Conservation (phyloP, 176 grass and related monocot species). For the Triticum monococcum region DNA sequence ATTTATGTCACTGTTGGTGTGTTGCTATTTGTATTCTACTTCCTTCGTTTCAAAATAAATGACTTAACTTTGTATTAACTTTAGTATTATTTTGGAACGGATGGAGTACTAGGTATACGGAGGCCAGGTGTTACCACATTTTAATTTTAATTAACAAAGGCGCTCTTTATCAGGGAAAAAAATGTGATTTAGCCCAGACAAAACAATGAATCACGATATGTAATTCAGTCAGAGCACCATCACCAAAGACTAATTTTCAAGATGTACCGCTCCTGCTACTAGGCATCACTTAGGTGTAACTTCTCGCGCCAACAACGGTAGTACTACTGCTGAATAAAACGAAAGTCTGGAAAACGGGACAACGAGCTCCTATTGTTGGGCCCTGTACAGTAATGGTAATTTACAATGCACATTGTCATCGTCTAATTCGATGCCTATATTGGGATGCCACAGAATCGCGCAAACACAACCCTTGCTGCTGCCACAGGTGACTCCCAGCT, state of each 20-base stretch:
- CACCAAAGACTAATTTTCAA: background rate
- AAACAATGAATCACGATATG: background rate
- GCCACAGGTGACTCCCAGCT: constrained; percentile 19
- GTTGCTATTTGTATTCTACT: too few relatives aligned
- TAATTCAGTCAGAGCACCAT: background rate
- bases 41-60: too few relatives aligned
- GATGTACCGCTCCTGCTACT: background rate
- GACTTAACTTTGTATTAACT: too few relatives aligned
- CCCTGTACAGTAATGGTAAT: constrained; percentile 55
- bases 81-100: too few relatives aligned
- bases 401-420: constrained; percentile 30
- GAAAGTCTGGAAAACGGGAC: background rate
- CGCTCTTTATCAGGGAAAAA: too few relatives aligned
- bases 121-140: too few relatives aligned
- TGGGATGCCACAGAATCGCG: constrained; percentile 8
- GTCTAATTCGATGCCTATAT: constrained; percentile 17
- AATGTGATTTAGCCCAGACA: background rate
- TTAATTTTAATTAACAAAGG: too few relatives aligned
- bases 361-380: constrained; percentile 26
- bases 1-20: too few relatives aligned
- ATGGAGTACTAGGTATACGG: too few relatives aligned
- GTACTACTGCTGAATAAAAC: background rate
- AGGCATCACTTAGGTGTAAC: background rate
- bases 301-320: background rate
- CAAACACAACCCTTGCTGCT: background rate